Base-by-base conservation (phyloP, 1,284 basidiomycete species). In the Phellinidium pouzarii region DNA sequence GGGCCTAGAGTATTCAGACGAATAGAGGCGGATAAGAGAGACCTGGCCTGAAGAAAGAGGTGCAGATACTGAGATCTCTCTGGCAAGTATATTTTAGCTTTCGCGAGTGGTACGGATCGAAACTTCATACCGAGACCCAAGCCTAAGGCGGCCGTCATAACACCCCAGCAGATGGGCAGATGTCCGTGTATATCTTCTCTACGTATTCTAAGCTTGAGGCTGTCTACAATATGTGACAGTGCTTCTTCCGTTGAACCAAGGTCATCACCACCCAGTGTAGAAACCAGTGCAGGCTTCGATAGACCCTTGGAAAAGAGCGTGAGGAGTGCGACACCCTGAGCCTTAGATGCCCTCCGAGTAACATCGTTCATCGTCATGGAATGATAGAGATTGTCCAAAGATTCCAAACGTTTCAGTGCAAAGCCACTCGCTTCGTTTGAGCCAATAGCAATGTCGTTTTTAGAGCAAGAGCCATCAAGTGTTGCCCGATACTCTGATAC, bases 271-370 rank as follows among this genome's bases (percentile, higher is more conserved):
- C 61, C 57, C 14, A 57, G 50, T 23, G 63, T 25, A 34, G 19
- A 26, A n/a, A 53, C 52, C 40, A 40, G 52, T 3, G 63, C 47
- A 1, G 86, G 82, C 43, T 66, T 65, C 2, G 83, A 78, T 63
- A 97, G 85, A 0, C 91, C 89, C 61, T 86, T 89, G 9, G 86
- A 75, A 68, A 88, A 94, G 3, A 99, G 75, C 0, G 93, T 91
- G 27, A 99, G 79, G 36, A 98, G 78, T 1, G 95, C 96, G 5
- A 92, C 84, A 0, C 96, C 95, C 67, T 99, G 96, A 2, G 94
- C 80, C 57, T 80, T 87, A 17, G 91, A 94, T 17, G 95, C 93
- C 14, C 96, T 76, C 26, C 89, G 74, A 2, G 90, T 79, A 55
- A 96, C 86, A 64, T 95, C 91, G 62, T 94, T 97, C 42, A 97